These are phyloP conservation scores for Bolboschoenoplectus hybrid DNA, from an alignment of 202 grass and related monocot genomes.

Conservation along the genomic window DNA sequence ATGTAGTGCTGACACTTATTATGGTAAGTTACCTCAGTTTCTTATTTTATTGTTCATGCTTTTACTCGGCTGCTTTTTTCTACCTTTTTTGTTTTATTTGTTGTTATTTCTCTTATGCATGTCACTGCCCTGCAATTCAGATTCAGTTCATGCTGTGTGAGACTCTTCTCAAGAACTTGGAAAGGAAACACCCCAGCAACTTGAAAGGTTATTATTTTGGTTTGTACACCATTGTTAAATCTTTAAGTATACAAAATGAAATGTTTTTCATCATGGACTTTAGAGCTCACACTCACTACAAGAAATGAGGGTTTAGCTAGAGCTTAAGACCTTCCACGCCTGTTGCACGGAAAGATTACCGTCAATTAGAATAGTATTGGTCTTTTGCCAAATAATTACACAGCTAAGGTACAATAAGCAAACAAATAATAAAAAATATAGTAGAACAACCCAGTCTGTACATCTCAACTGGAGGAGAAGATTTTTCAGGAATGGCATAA, in stretches of 20 bases:
- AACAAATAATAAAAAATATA: too few species aligned
- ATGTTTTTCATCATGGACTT: neutral
- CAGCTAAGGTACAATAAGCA: too few species aligned
- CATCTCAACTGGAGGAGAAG: too few species aligned
- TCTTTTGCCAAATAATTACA: too few species aligned
- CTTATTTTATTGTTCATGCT: conserved; percentile 20
- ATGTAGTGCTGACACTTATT: conserved; percentile 76
- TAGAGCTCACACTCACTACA: neutral
- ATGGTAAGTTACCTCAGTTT: conserved; percentile 50
- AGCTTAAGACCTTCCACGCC: too few species aligned
- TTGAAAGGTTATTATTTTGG: conserved; percentile 61
- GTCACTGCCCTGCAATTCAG: conserved; percentile 57
- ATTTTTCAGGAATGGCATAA: too few species aligned
- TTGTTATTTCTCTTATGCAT: conserved; percentile 43
- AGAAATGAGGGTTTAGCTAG: too few species aligned
- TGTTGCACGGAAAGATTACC: too few species aligned
- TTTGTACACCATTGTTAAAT: neutral
- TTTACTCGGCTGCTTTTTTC: neutral
- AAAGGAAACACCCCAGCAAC: conserved; percentile 65
- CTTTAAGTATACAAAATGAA: neutral
- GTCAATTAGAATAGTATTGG: too few species aligned
- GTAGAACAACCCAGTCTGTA: too few species aligned
- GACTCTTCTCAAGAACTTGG: conserved; percentile 78
- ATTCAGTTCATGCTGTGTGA: conserved; percentile 91
- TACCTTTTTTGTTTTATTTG: neutral